Base-by-base conservation (phyloP, 805 yeast species). In the Candida chilensis region DNA sequence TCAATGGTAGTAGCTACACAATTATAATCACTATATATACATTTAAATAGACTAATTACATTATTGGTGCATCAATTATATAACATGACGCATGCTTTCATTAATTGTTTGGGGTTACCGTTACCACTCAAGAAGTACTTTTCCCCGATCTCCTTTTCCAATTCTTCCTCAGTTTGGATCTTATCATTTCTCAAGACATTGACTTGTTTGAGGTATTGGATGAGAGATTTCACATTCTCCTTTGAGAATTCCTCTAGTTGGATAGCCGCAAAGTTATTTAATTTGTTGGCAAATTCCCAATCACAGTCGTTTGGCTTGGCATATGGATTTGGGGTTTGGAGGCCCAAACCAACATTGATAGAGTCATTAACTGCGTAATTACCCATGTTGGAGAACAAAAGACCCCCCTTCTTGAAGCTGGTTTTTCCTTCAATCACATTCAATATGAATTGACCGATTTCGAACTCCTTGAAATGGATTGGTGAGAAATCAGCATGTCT, bases 341-440 rank as follows among this genome's bases (percentile, higher is more conserved):
- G 54, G 2, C 76, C 75, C 21, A 82, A 53, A 0, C 78, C 84
- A 3, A 74, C 74, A 7, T 68, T 57, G 33, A 82, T 57, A 3
- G 94, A 81, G 32, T 64, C 55, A 35, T 66, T 62, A 12, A 67
- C 61, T 29, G 58, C 59, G 47, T 69, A 71, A 24, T 55, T 64
- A n/a, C 73, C 71, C 14, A 79, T 66, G 22, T 77, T 75, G 11
- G 92, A 70, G 27, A 78, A 48, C 13, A 85, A 47, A 5, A 84
- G 67, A 21, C 78, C 81, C 42, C 94, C 90, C 30, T 65, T 64
- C 10, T 50, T 36, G 42, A 84, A 81, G 4, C 48, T 37, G 9
- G 54, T 40, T 5, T 61, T 61, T 14, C 87, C 92, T 27, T 71
- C 54, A 15, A 73, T 53, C 12, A 70, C 61, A 17, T 70, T 62